Base-by-base conservation (phyloP, 371 early-diverging fungal genomes). In the Actinomortierella wolfii region DNA sequence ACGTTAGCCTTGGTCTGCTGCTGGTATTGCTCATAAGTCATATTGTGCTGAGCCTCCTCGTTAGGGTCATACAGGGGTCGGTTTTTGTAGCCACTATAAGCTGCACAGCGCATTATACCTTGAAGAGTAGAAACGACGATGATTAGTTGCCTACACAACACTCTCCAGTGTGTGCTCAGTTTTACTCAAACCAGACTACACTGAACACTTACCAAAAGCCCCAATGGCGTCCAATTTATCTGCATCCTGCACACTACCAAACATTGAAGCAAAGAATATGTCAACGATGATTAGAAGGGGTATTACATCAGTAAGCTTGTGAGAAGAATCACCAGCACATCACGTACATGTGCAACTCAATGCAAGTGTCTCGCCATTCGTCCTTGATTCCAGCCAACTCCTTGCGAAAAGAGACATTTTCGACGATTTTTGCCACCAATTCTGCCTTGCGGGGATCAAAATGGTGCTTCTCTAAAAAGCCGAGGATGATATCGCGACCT, bases 201-300 rank as follows among this genome's bases (percentile, higher is more conserved):
- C n/a, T n/a, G 34, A 39, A 18, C 20, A 2, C 58, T 61, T 71
- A 80, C 83, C 92, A 76, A 93, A 88, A 23, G 92, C 93, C 1
- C 93, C 93, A 53, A 93, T 89, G 1, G 93, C 92, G 64, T 93
- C 93, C 60, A 93, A 64, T 46, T 89, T 85, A 64, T 93, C 93
- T 0, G 93, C 92, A 70, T 93, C 93, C 68, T 89, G 89, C 7
- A 92, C 92, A 57, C 88, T 87, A 59, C n/a, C n/a, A 28, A 46
- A 15, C 42, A 13, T 18, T 9, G 39, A 25, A 44, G 39, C 1
- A 17, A 23, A 50, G 26, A 67, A 20, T 13, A 41, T 50, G 24
- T 21, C 50, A 21, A 5, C 15, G 24, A 21, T 23, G n/a, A n/a
- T n/a, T n/a, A n/a, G n/a, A 6, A 48, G 0, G 1, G 0, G 7